Percentiles rank a stretch among this genome's conserved stretches.
Conservation (phyloP, 2,329 filamentous ascomycete species). For the Camptophora hylomeconis region DNA sequence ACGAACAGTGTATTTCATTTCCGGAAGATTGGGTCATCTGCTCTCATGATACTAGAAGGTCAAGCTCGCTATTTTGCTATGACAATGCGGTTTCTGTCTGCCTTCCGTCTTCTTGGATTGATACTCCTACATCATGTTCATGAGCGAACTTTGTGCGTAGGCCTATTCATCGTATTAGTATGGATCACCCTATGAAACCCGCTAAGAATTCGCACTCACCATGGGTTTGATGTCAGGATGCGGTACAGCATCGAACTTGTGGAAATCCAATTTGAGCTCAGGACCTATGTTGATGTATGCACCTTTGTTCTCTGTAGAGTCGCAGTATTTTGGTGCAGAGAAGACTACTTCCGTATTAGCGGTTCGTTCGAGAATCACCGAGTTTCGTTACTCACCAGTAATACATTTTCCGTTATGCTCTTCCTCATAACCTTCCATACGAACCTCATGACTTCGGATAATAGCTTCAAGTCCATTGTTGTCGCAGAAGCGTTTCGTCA, state of each 20-base stretch:
- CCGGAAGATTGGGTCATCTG: no score
- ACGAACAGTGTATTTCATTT: no score
- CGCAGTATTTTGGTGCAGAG: conserved; percentile 93
- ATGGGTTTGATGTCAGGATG: conserved; percentile 94
- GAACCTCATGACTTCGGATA: conserved; percentile 92
- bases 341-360: conserved; percentile 49
- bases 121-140: conserved; percentile 20
- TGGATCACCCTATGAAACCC: conserved; percentile 1
- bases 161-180: conserved; percentile 26
- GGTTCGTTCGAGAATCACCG: conserved; percentile 14
- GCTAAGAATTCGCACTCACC: conserved; percentile 29
- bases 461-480: conserved; percentile 89
- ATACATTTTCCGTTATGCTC: conserved; percentile 94
- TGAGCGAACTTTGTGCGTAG: conserved; percentile 27
- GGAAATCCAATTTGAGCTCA: conserved; percentile 80
- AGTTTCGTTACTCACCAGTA: conserved; percentile 53
- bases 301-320: conserved; percentile 94
- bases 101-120: neutral
- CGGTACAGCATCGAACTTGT: conserved; percentile 91
- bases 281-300: conserved; percentile 95
- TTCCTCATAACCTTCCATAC: conserved; percentile 98
- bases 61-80: no score
- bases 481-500: conserved; percentile 94
- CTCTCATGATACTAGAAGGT: no score
- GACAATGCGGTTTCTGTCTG: no score